phyloP scores from a whole-genome alignment of 179 eudicot species.

The Nepenthes alata region DNA sequence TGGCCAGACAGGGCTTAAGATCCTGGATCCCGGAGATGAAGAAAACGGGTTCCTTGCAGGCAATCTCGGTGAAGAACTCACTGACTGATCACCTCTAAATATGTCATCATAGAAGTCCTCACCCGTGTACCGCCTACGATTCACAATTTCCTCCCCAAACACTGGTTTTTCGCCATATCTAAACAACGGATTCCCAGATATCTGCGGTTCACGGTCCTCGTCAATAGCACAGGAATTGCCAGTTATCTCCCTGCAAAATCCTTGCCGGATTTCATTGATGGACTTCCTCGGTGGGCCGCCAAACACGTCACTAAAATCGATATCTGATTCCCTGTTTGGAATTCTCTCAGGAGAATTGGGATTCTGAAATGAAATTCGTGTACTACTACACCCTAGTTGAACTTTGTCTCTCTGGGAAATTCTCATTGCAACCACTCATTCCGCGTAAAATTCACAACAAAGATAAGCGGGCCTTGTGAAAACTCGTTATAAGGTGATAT shows the following conservation, averaged over 20 bases:
- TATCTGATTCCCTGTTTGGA: constrained; percentile 22
- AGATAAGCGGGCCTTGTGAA: too few relatives aligned
- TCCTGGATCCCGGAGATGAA: constrained; percentile 48
- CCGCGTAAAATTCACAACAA: too few relatives aligned
- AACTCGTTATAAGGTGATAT: too few relatives aligned
- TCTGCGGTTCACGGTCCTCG: background rate
- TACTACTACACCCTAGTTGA: constrained; percentile 13
- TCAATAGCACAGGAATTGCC: constrained; percentile 8
- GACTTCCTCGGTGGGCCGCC: constrained; percentile 92
- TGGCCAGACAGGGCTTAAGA: constrained; percentile 43
- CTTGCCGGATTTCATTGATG: constrained; percentile 30
- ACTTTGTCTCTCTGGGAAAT: constrained; percentile 16
- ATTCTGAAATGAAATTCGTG: background rate
- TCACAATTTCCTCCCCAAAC: constrained; percentile 41
- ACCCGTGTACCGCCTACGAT: constrained; percentile 32
- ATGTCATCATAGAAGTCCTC: constrained; percentile 78
- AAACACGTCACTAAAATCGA: constrained; percentile 79
- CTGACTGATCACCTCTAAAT: constrained; percentile 51
- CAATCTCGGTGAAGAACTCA: constrained; percentile 45
- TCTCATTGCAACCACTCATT: background rate
- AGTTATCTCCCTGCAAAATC: constrained; percentile 8
- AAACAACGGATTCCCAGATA: constrained; percentile 16
- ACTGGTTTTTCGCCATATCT: constrained; percentile 49
- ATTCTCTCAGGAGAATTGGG: constrained; percentile 7
- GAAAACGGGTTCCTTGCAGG: constrained; percentile 21